Evolutionary conservation across 2,329 filamentous ascomycete genomes (phyloP).

Genomic region (Penicillium sp.): DNA sequence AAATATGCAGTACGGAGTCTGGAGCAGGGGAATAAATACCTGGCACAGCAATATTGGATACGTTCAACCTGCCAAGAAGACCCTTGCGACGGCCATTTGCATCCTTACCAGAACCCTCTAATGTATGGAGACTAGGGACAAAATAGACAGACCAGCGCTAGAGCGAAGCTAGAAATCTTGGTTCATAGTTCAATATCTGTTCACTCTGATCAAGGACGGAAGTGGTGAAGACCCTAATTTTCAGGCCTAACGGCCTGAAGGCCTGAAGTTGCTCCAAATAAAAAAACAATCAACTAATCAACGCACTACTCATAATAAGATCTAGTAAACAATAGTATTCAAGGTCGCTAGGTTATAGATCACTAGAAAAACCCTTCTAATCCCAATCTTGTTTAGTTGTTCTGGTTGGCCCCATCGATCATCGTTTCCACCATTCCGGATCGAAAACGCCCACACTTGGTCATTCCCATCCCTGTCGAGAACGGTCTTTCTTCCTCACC

Average conservation of each 20-base stretch:
- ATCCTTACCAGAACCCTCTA: conserved; percentile 23
- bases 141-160: too few relatives aligned
- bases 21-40: too few relatives aligned
- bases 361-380: background rate
- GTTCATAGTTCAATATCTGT: too few relatives aligned
- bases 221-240: too few relatives aligned
- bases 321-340: background rate
- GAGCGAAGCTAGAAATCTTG: too few relatives aligned
- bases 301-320: conserved; percentile 2
- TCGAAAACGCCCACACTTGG: conserved; percentile 30
- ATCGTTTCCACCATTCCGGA: conserved; percentile 32
- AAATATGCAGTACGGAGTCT: too few relatives aligned
- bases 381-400: conserved; percentile 11
- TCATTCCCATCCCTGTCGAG: conserved; percentile 38
- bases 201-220: too few relatives aligned
- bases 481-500: conserved; percentile 21
- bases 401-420: conserved; percentile 29
- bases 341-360: too few relatives aligned
- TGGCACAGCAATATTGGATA: conserved; percentile 2
- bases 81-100: conserved; percentile 17
- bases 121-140: background rate
- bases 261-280: too few relatives aligned
- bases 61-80: conserved; percentile 16
- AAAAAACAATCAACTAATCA: too few relatives aligned
- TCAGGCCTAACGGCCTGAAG: too few relatives aligned